Base-by-base conservation (phyloP, 225 moss, liverwort and hornwort genomes). In the Pseudoscleropodium purum region DNA sequence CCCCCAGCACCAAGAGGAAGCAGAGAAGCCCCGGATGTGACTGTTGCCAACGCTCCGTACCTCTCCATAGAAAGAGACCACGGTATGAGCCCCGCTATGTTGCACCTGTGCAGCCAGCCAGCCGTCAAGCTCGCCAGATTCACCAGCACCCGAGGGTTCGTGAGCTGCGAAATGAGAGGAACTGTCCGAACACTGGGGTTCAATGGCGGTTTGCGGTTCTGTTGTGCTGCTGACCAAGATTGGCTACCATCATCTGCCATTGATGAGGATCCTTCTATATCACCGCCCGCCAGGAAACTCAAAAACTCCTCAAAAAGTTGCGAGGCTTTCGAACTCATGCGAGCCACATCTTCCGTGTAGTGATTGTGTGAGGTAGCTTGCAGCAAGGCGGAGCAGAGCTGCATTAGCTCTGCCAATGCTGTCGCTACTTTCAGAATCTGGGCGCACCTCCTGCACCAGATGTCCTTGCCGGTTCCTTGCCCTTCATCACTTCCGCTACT, bases 51-150 rank as follows among this genome's bases (percentile, higher is more conserved):
- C 41, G 90, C 92, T 88, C 97, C 99, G 84, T 99, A 99, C 60
- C 99, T 94, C 85, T 99, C 99, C 47, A 97, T 90, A 68, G 89
- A 76, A 84, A 96, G 63, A n/a, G 94, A 88, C 93, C 91, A 96
- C 20, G 56, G 89, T 81, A 95, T 93, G 61, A 95, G 93, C 41
- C 88, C 91, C 63, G 94, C 95, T 85, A 85, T 85, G 94, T 96
- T 91, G 91, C 97, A 97, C 91, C 95, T 94, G 78, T 97, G 97
- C 78, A 99, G 91, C 99, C 99, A 99, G 59, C 97, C 99, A 78
- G 99, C 99, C 91, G 94, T 97, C 90, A 99, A 92, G 88, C 96
- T 95, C 86, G 97, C 99, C 51, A 99, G 93, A 89, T 91, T 94
- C 89, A 90, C 95, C 77, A 99, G 89, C 70, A 96, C 97, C 60